Base-by-base conservation (phyloP, 306 rosid species). In the Sophora flavescens region DNA sequence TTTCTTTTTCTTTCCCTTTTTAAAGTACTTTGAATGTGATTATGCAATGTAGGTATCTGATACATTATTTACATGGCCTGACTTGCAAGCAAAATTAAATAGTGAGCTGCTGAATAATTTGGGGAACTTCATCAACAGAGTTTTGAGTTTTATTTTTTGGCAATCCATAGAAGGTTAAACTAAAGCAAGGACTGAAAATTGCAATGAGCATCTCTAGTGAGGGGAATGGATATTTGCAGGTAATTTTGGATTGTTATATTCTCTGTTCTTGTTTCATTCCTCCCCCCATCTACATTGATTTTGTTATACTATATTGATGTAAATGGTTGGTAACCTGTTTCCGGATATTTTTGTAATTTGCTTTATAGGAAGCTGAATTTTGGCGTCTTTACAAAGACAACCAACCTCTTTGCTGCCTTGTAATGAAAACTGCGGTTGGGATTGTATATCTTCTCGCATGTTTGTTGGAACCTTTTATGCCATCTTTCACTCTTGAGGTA, bases 221-320 rank as follows among this genome's bases (percentile, higher is more conserved):
- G 76, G 99, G 99, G 70, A 95, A 95, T 56, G 86, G 87, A 53
- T 95, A 92, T 87, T 82, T 95, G 77, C 97, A 95, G 90, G 98
- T 92, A 84, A 52, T 42, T 73, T 13, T 32, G 63, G 17, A 69
- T 68, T 78, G 51, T 74, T 68, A 33, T 16, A 14, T 22, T 59
- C 45, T 64, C 7, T 79, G n/a, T 47, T 69, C 16, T 36, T 78
- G 9, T 32, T n/a, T 15, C 18, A 1, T 16, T 9, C 30, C 1
- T 2, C 8, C n/a, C 13, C 67, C 36, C 8, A 8, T 51, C 33
- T 22, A 59, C 60, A 57, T 74, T 2, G 32, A 30, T 30, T 30
- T 51, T 36, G 26, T 78, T 48, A 17, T 60, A 16, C 38, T 17
- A 54, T 14, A 7, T 59, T 48, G 50, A 35, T 38, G 45, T 30